Evolutionary conservation across 306 rosid genomes (phyloP).

Genomic region (Corylus heterophylla): DNA sequence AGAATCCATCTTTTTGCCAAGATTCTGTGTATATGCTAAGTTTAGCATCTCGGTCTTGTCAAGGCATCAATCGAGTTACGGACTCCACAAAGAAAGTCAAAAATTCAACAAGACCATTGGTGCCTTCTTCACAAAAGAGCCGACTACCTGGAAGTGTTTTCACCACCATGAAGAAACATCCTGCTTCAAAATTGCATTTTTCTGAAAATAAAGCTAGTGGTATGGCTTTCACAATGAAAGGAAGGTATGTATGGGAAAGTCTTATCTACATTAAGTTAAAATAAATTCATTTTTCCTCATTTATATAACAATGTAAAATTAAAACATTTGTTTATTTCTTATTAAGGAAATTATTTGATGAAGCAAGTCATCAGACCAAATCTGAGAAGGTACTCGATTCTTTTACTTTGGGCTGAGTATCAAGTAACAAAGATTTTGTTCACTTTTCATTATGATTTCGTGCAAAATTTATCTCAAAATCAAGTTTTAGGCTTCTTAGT

Average conservation of each 20-base stretch:
- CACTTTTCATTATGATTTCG: background rate
- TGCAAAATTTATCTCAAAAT: background rate
- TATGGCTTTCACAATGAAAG: constrained; percentile 38
- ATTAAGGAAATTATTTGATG: constrained; percentile 74
- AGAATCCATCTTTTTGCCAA: constrained; percentile 82
- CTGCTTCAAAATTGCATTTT: constrained; percentile 33
- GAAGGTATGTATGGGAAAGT: constrained; percentile 52
- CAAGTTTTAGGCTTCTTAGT: background rate
- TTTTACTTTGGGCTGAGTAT: background rate
- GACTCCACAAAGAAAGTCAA: constrained; percentile 43
- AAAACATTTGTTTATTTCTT: background rate
- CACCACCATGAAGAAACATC: constrained; percentile 42
- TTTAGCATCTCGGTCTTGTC: constrained; percentile 74
- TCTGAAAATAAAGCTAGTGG: constrained; percentile 49
- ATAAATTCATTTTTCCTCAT: background rate
- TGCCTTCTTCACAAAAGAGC: constrained; percentile 40
- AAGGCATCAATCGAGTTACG: constrained; percentile 25
- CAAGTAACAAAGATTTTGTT: background rate
- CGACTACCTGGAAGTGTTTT: constrained; percentile 44
- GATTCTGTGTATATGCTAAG: constrained; percentile 72
- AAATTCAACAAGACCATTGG: constrained; percentile 30
- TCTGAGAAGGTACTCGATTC: constrained; percentile 56
- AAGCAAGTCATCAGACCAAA: constrained; percentile 42
- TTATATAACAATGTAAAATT: background rate
- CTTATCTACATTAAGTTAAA: constrained; percentile 11